phyloP scores from a whole-genome alignment of 176 grass and related monocot species.

The Lolium rigidum region DNA sequence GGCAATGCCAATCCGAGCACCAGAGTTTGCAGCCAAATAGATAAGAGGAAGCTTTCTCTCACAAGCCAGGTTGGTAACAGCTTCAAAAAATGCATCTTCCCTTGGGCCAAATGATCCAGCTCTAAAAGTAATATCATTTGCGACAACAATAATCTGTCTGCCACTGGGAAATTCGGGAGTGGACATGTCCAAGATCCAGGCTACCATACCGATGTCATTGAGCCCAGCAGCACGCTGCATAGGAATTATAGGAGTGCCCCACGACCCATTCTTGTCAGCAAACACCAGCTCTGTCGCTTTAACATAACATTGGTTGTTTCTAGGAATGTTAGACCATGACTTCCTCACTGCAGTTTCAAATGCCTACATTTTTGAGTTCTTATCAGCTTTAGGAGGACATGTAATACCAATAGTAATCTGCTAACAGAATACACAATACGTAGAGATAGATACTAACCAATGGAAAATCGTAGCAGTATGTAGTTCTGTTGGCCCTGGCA shows the following conservation, averaged over 20 bases:
- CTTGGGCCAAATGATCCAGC: slow-evolving; percentile 94
- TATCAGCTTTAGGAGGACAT: slow-evolving; percentile 34
- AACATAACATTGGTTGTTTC: slow-evolving; percentile 52
- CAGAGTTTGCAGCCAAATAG: slow-evolving; percentile 93
- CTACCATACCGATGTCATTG: slow-evolving; percentile 92
- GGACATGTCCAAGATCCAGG: slow-evolving; percentile 90
- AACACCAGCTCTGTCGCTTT: slow-evolving; percentile 84
- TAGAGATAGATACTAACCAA: slow-evolving; percentile 61
- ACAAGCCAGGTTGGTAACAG: slow-evolving; percentile 90
- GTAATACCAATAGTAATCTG: not conserved
- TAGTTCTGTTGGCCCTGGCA: slow-evolving; percentile 90
- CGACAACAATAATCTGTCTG: slow-evolving; percentile 87
- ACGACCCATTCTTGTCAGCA: slow-evolving; percentile 67
- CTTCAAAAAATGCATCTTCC: slow-evolving; percentile 98
- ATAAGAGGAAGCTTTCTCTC: slow-evolving; percentile 95
- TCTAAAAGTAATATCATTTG: slow-evolving; percentile 94
- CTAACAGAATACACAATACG: not conserved
- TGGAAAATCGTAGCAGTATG: slow-evolving; percentile 98
- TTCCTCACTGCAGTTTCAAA: slow-evolving; percentile 86
- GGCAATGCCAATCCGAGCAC: slow-evolving; percentile 89
- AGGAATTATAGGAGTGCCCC: slow-evolving; percentile 76
- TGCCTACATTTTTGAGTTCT: slow-evolving; percentile 57
- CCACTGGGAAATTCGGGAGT: slow-evolving; percentile 92
- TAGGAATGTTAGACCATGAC: slow-evolving; percentile 55
- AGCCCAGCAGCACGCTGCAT: slow-evolving; percentile 72